Conservation (phyloP, 73 alveolate genomes). For the Paramecium biaurelia region DNA sequence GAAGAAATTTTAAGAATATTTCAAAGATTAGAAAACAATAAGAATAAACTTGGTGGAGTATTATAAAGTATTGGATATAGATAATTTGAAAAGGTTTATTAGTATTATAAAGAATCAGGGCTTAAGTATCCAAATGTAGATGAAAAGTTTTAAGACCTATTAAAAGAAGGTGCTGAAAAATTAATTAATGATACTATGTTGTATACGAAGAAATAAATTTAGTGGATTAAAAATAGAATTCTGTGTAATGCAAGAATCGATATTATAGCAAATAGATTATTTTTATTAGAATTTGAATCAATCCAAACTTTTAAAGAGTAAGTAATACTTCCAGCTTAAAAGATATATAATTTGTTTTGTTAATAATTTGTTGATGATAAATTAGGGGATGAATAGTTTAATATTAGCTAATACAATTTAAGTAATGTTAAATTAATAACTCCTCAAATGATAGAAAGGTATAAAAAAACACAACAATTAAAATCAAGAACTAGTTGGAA, state of each 20-base stretch:
- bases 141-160: constrained; percentile 25
- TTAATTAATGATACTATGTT: constrained; percentile 37
- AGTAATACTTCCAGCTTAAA: constrained; percentile 43
- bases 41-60: constrained; percentile 70
- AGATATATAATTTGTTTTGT: background rate
- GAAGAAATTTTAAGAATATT: constrained; percentile 67
- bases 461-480: background rate
- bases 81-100: constrained; percentile 72
- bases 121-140: background rate
- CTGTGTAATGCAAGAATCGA: constrained; percentile 20
- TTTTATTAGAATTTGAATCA: constrained; percentile 39
- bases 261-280: constrained; percentile 42
- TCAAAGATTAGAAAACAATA: background rate
- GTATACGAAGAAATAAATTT: constrained; percentile 45
- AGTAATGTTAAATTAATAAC: background rate
- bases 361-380: background rate
- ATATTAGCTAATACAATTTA: background rate
- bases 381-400: background rate
- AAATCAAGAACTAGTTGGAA: constrained; percentile 50
- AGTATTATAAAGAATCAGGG: background rate
- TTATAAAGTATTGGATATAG: constrained; percentile 82
- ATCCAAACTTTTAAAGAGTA: background rate
- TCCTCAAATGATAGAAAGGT: background rate
- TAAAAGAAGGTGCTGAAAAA: background rate
- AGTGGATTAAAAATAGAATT: constrained; percentile 60